Base-by-base conservation (phyloP, 73 alveolate genomes). In the Paramecium sexaurelia region DNA sequence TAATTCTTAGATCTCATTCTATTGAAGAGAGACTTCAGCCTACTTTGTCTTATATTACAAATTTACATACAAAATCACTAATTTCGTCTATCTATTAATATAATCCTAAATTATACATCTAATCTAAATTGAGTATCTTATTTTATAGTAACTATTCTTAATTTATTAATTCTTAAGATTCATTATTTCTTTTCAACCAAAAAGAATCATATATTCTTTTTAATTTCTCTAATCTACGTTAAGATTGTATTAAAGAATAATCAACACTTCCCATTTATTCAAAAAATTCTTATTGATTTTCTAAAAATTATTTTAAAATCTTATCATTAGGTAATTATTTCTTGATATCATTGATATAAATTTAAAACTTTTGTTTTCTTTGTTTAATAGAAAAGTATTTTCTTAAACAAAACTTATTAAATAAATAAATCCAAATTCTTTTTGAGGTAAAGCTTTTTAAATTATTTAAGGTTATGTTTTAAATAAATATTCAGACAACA, bases 291-390 rank as follows among this genome's bases (percentile, higher is more conserved):
- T 1, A n/a, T 51, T 26, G 67, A 3, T 51, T 51, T 51, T 51
- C 27, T 51, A 51, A 51, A 7, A 51, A 51, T 51, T 51, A 2
- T 0, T 17, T 20, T 17, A 51, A 11, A 51, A 51, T 17, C 8
- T 51, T 17, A 51, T 51, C 17, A 51, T 51, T 51, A 51, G 67
- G 67, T 51, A 51, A n/a, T 51, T 51, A 51, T 51, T 51, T 39
- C 19, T 73, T 36, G 8, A 73, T 27, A 73, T 73, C 87, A 39
- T 73, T 73, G 20, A 73, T 27, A 73, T 73, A 73, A 9, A 73
- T 73, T 36, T 73, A 9, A 73, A 73, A 73, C 19, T 73, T 35
- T 32, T 73, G 9, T 17, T 33, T 73, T 39, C 87, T 73, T 17
- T 3, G 35, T 13, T 73, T 39, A 73, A 36, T 27, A 73, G 6